Evolutionary conservation across 805 yeast genomes (phyloP).

Genomic region (Candida tallmaniae): DNA sequence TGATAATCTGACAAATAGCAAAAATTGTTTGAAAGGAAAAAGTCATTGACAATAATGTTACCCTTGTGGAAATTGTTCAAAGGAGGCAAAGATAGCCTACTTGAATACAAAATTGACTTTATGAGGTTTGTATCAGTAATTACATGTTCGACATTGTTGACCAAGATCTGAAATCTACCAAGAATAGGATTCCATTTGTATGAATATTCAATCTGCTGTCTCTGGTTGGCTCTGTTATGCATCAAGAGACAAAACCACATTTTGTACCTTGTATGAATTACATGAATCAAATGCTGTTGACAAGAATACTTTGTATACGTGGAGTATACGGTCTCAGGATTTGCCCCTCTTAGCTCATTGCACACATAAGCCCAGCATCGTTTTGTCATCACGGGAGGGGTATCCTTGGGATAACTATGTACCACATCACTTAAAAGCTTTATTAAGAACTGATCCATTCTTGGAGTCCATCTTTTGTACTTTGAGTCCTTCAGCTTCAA

Average conservation of each 20-base stretch:
- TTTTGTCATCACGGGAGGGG: constrained; percentile 29
- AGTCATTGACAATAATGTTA: constrained; percentile 30
- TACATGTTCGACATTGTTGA: constrained; percentile 17
- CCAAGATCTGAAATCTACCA: constrained; percentile 31
- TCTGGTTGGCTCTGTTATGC: constrained; percentile 20
- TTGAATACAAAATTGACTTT: constrained; percentile 28
- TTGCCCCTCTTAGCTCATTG: constrained; percentile 30
- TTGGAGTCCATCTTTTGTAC: constrained; percentile 35
- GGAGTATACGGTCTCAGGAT: constrained; percentile 37
- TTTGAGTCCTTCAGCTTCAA: constrained; percentile 32
- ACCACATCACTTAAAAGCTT: constrained; percentile 32
- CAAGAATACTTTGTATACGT: constrained; percentile 38
- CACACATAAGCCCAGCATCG: constrained; percentile 35
- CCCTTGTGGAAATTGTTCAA: constrained; percentile 27
- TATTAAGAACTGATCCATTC: constrained; percentile 31
- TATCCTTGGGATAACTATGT: constrained; percentile 28
- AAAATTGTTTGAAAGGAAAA: constrained; percentile 30
- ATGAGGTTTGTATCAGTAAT: constrained; percentile 29
- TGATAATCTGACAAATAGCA: constrained; percentile 34
- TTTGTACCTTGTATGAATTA: constrained; percentile 31
- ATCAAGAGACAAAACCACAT: constrained; percentile 32
- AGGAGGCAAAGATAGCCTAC: constrained; percentile 26
- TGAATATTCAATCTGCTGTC: constrained; percentile 18
- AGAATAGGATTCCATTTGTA: constrained; percentile 34
- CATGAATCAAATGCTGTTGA: constrained; percentile 34